Evolutionary conservation across 257 asterid species (phyloP), one percentile per base, ranked within the genome.

Genomic region (Cinchona pubescens): DNA sequence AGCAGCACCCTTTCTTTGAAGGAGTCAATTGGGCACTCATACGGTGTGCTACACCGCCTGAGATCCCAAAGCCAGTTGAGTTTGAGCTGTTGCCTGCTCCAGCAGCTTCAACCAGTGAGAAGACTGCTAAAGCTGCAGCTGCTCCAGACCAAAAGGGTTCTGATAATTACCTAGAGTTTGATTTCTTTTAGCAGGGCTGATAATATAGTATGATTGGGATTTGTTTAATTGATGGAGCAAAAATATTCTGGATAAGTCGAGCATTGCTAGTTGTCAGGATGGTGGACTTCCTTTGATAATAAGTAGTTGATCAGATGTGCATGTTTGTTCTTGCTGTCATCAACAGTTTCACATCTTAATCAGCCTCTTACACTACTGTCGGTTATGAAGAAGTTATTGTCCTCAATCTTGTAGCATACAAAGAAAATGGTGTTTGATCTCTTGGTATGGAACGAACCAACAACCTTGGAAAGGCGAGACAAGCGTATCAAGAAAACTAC

Each of bases 1-100:
- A 84, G 81, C 87, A 84, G 49, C 87, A 83, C 69, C 85, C 87
- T 21, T 83, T 83, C 81, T 83, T 83, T 45, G 85, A 83, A 76
- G 85, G 87, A 13, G 87, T 84, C 25, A 84, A 84, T 72, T 84
- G 87, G 87, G 87, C 87, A 4, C 74, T 84, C 37, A 76, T 81
- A 61, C 83, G 87, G 0, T 84, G 87, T 76, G 85, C 87, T 64
- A 81, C 82, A 35, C 87, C 87, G 45, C 87, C 87, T 43, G 87
- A 84, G 37, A 66, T 84, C 66, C 87, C 87, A 40, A 84, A 74
- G 68, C 83, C 87, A 1, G 83, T 84, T 68, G 86, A 82, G 71
- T 72, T 75, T 53, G 83, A 79, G 32, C 15, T 15, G 34, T 9
- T 58, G 21, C 79, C 83, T 16, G 48, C 60, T 16, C 79, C 83